These are phyloP conservation scores for Mycena venus DNA, from an alignment of 768 basidiomycete species.

Conservation along the genomic window DNA sequence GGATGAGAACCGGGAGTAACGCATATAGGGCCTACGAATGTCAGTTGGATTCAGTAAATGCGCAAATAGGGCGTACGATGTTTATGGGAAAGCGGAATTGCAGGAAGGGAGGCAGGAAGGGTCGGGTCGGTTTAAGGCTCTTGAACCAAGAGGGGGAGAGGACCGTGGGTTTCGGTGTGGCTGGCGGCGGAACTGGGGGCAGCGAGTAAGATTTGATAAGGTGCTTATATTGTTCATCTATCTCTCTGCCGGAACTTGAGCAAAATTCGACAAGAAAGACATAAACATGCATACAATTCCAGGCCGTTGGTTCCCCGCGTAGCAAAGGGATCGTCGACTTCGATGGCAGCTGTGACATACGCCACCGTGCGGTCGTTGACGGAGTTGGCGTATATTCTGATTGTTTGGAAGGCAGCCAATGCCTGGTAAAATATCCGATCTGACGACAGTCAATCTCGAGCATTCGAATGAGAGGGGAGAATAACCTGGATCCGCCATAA, in stretches of 20 bases:
- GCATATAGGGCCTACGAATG: slow-evolving; percentile 61
- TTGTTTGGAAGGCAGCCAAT: slow-evolving; percentile 72
- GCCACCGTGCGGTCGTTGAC: slow-evolving; percentile 87
- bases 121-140: slow-evolving; percentile 51
- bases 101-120: slow-evolving; percentile 70
- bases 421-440: slow-evolving; percentile 84
- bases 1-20: slow-evolving; percentile 75
- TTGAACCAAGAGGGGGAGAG: slow-evolving; percentile 63
- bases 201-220: slow-evolving; percentile 67
- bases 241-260: slow-evolving; percentile 54
- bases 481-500: slow-evolving; percentile 85
- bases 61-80: slow-evolving; percentile 60
- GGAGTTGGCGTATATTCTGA: slow-evolving; percentile 88
- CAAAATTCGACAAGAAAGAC: not conserved
- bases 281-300: slow-evolving; percentile 63
- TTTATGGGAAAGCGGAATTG: slow-evolving; percentile 79
- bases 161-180: slow-evolving; percentile 51
- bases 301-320: slow-evolving; percentile 70
- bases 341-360: slow-evolving; percentile 83
- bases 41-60: not conserved
- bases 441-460: slow-evolving; percentile 40
- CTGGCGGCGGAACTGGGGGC: slow-evolving; percentile 58
- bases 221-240: slow-evolving; percentile 68
- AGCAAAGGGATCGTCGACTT: slow-evolving; percentile 74
- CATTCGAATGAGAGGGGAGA: not conserved